Base-by-base conservation (phyloP, 805 yeast genomes). In the Candida hispaniensis region DNA sequence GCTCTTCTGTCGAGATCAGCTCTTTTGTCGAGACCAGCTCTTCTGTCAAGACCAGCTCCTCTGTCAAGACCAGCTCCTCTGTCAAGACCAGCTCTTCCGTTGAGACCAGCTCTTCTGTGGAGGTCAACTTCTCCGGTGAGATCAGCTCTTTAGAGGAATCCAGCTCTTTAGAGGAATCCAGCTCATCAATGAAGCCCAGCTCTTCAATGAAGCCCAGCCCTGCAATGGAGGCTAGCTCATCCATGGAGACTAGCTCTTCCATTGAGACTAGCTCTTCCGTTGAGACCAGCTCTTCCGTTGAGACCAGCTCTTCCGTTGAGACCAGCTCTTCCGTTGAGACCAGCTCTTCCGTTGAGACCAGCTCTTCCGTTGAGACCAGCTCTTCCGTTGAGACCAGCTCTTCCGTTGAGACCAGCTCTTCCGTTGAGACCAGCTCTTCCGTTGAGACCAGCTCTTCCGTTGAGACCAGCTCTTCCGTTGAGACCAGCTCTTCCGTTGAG, bases 381-480 rank as follows among this genome's bases (percentile, higher is more conserved):
- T n/a, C n/a, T n/a, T n/a, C n/a, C n/a, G n/a, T n/a, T n/a, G n/a
- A n/a, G n/a, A n/a, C n/a, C n/a, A n/a, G n/a, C n/a, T n/a, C n/a
- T n/a, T n/a, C n/a, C n/a, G n/a, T n/a, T n/a, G n/a, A n/a, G n/a
- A n/a, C n/a, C n/a, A n/a, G n/a, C n/a, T n/a, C n/a, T n/a, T n/a
- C n/a, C n/a, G n/a, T n/a, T n/a, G n/a, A n/a, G n/a, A n/a, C n/a
- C n/a, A n/a, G n/a, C n/a, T n/a, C n/a, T n/a, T n/a, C n/a, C 18
- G 38, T 33, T 12, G 9, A 24, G 10, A 21, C 32, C 3, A 27
- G 22, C 14, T 19, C 33, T 13, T 13, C 11, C n/a, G 15, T 23
- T 6, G 6, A 15, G 4, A 14, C 26, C 15, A 23, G 16, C 14
- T 5, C 6, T 16, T 23, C 14, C 26, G 8, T 10, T n/a, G 14